Base-by-base conservation (phyloP, 192 early-diverging fungal genomes). In the Thoreauomyces humboldtii region DNA sequence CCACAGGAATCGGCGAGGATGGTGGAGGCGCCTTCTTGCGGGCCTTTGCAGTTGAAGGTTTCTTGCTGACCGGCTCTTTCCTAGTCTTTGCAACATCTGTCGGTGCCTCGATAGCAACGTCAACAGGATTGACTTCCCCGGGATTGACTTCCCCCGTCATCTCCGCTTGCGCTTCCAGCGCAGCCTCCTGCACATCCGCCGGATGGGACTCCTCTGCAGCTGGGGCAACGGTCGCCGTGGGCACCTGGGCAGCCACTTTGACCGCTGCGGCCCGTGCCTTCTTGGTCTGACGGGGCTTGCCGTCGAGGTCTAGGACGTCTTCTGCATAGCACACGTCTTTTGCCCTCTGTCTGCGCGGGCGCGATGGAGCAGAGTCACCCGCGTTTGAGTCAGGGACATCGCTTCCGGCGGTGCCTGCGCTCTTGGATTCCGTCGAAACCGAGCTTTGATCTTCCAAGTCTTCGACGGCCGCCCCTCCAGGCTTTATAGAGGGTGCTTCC, bases 231-330 rank as follows among this genome's bases (percentile, higher is more conserved):
- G 12, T 50, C 11, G 47, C 7, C 12, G 47, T 24, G 22, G 9
- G 7, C 47, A 24, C 25, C 47, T 7, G 15, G 7, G 47, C 47
- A 24, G 22, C 47, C 7, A 50, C 47, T 7, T 41, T n/a, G 47
- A 7, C 22, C 25, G 11, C 47, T 9, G 12, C 47, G n/a, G 22
- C 7, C 7, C 47, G 47, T 7, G 47, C 47, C 22, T 22, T 50
- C 15, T 43, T 50, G 28, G 31, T 17, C 28, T 48, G 37, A 5
- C 37, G 44, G 2, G 65, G 65, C 32, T 67, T 67, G 15, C 65
- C 65, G 41, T 67, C 65, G 21, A 59, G 42, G 41, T 67, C 65
- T 12, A 67, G 21, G 15, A 22, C 21, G 33, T 67, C 56, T 48
- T 67, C 65, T 6, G 65, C 46, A 67, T 67, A 67, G 35, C 32